Conservation (phyloP, 371 early-diverging fungal genomes). For the Circinella minor region DNA sequence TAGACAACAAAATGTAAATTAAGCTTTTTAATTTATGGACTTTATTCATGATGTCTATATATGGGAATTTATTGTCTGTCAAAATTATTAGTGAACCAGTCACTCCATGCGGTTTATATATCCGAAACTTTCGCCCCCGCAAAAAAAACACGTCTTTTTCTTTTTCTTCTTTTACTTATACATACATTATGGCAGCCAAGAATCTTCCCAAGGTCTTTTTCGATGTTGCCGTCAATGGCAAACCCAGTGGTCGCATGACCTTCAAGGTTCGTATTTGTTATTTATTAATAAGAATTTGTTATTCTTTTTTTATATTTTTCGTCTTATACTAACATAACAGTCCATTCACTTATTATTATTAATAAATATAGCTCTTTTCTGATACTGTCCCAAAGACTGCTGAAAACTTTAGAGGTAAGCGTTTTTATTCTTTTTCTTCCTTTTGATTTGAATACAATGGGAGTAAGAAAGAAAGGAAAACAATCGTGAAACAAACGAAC, state of each 20-base stretch:
- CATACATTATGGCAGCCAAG: slow-evolving; percentile 26
- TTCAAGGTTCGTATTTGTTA: slow-evolving; percentile 23
- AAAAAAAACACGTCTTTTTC: not conserved
- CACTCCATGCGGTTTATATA: no score
- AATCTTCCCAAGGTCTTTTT: slow-evolving; percentile 59
- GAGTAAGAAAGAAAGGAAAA: not conserved
- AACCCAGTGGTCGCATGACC: slow-evolving; percentile 53
- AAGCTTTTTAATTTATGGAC: no score
- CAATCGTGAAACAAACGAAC: no score
- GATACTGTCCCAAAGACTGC: slow-evolving; percentile 96
- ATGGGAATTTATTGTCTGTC: no score
- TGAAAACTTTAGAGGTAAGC: slow-evolving; percentile 93
- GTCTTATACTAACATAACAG: no score
- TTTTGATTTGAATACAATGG: not conserved
- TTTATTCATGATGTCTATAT: no score
- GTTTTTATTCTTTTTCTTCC: not conserved
- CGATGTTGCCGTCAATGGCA: slow-evolving; percentile 63
- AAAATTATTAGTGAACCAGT: no score
- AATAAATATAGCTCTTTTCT: slow-evolving; percentile 69
- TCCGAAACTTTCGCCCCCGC: no score
- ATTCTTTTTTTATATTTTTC: not conserved
- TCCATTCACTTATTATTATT: no score
- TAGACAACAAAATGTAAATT: no score
- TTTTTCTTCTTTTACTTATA: not conserved
- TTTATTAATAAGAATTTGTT: not conserved